A percentile compares a stretch with the other conserved stretches of the same genome.
phyloP scores from a whole-genome alignment of 148 eudicot species.

The Cornus kousa region DNA sequence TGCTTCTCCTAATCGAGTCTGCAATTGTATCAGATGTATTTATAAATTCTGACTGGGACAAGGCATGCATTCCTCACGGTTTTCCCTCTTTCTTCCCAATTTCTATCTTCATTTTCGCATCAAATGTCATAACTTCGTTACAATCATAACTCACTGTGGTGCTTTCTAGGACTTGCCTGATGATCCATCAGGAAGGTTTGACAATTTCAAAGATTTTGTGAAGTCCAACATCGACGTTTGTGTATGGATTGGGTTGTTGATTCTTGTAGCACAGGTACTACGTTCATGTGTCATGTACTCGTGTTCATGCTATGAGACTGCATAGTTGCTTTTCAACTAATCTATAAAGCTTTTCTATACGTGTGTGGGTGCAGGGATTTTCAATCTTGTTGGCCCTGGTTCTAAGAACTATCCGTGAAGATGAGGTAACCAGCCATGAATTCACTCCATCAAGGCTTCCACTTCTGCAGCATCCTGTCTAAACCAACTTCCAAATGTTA shows the following conservation, averaged over 20 bases:
- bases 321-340: background rate
- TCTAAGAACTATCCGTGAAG: conserved; percentile 17
- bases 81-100: background rate
- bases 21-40: conserved; percentile 32
- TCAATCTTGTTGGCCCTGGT: conserved; percentile 41
- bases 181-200: conserved; percentile 49
- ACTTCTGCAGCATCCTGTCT: background rate
- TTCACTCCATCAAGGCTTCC: conserved; percentile 5
- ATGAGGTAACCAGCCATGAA: background rate
- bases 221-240: conserved; percentile 26
- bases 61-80: conserved; percentile 27
- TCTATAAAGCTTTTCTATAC: no score
- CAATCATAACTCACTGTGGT: background rate
- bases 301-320: no score
- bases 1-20: conserved; percentile 45
- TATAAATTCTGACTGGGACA: conserved; percentile 42
- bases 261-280: conserved; percentile 46
- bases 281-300: background rate
- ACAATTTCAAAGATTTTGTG: conserved; percentile 46
- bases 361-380: conserved; percentile 28
- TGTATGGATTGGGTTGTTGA: conserved; percentile 27
- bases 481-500: conserved; percentile 3
- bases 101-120: background rate
- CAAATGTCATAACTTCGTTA: background rate
- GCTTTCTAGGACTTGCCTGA: conserved; percentile 52